Base-by-base conservation (phyloP, 2,329 filamentous ascomycete genomes). In the Epichloe sibirici region DNA sequence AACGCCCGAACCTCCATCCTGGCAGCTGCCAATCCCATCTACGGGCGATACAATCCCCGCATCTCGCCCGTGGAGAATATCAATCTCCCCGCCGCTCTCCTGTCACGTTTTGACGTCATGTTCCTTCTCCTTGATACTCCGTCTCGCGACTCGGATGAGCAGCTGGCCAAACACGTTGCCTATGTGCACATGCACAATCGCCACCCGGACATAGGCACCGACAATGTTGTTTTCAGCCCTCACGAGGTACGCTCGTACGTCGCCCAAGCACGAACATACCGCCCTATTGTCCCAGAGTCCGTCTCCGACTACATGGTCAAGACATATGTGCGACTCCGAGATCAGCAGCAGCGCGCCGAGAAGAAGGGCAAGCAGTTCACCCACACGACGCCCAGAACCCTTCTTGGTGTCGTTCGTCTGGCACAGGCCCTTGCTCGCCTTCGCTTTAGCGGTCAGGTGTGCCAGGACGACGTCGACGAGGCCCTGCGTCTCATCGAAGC, bases 11-110 rank as follows among this genome's bases (percentile, higher is more conserved):
- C 93, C 21, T 95, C 90, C 0, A 95, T 98, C 63, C 81, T 98
- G 15, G 91, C 93, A 17, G 93, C 93, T 21, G 93, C 93, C 59
- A 98, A 98, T 72, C 93, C 93, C 53, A 80, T 98, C 43, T 98
- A 98, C 64, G 93, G 93, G 57, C 88, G 93, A 57, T 98, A 98
- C 76, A 98, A 98, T 17, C 72, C 93, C 93, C 88, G 90, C 57
- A 86, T 98, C 61, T 96, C 91, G 0, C 93, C 93, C 0, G 90
- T 98, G 28, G 93, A 98, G 69, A 98, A 98, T 70, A 98, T 98
- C 72, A 98, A 98, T 70, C 83, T 98, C 42, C 93, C 93, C n/a
- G 93, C 93, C 17, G 93, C 93, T 21, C 81, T 98, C 21, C 81
- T 98, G 51, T 96, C 91, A 55, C 88, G 93, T 80, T 98, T 98